A percentile compares a stretch with the other conserved stretches of the same genome.
Evolutionary conservation across 495 filamentous ascomycete genomes (phyloP).

Genomic region (Poronia punctata): DNA sequence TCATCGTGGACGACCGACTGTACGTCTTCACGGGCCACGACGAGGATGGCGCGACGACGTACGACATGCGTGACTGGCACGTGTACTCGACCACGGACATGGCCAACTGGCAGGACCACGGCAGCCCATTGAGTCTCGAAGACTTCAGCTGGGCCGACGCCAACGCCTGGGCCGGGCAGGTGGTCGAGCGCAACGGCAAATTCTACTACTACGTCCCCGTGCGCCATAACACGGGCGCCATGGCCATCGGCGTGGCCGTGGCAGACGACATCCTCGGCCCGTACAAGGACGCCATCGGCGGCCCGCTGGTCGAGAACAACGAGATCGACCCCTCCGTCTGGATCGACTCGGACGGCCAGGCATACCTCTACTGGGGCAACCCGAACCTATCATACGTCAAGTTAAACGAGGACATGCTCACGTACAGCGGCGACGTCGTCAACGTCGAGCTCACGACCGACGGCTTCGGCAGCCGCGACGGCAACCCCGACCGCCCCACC

Average conservation of each 20-base stretch:
- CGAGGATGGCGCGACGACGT: conserved; percentile 13
- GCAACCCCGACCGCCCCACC: conserved; percentile 25
- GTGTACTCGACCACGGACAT: conserved; percentile 26
- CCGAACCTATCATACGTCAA: conserved; percentile 16
- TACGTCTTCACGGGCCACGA: conserved; percentile 29
- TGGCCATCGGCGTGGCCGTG: conserved; percentile 24
- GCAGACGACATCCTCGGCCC: conserved; percentile 24
- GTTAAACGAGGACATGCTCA: conserved; percentile 26
- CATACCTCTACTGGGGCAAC: conserved; percentile 23
- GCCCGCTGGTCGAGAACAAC: conserved; percentile 19
- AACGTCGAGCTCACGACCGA: conserved; percentile 1
- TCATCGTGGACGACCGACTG: conserved; percentile 23
- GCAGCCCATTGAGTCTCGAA: conserved; percentile 12
- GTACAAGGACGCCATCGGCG: conserved; percentile 24
- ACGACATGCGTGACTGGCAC: conserved; percentile 8
- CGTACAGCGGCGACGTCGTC: conserved; percentile 11
- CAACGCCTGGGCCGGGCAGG: conserved; percentile 13
- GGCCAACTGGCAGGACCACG: conserved; percentile 26
- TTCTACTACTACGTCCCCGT: conserved; percentile 28
- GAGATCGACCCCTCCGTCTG: conserved; percentile 26
- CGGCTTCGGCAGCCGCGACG: conserved; percentile 25
- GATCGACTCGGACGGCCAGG: conserved; percentile 21
- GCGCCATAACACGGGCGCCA: conserved; percentile 12
- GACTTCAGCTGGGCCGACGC: neutral
- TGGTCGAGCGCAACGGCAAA: conserved; percentile 23